Evolutionary conservation across 2,329 filamentous ascomycete species (phyloP), one percentile per base, ranked within the genome.

Genomic region (Xylariaceae sp.): DNA sequence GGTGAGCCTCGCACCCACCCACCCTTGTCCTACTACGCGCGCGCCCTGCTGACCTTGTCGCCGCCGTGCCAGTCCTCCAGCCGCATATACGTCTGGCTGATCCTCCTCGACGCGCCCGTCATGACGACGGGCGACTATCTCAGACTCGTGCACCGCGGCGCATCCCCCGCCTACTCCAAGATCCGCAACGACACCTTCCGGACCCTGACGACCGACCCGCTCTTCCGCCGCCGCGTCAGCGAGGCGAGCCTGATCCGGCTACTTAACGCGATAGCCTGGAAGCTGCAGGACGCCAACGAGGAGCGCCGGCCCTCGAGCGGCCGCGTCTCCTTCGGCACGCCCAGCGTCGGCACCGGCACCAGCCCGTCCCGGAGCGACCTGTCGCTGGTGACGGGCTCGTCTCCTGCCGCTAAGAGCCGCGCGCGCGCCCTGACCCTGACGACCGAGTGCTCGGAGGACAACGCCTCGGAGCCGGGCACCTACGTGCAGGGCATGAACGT

Each of bases 401-500:
- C 63, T 6, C 65, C 67, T 1, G 60, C 60, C 2, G 59, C 67
- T n/a, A 66, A 63, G 43, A 65, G 60, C 38, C 67, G 74, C 41
- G 63, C 68, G n/a, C 67, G 72, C 22, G 72, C 74, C 19, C 55
- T 75, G 36, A 74, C 74, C 10, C 61, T 80, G 35, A 80, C 75
- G 2, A 80, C 73, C 0, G 77, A 81, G 51, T 70, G 77, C 40
- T 72, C 80, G 45, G 77, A 81, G 42, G 65, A 67, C 5, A 72
- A 72, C 37, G 67, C 64, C 3, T 63, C 65, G 19, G 81, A 86
- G 48, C 75, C 85, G 9, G 86, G 88, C 19, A 89, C 85, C 25
- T 98, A 98, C 51, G 90, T 98, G 3, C 92, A 98, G 60, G 92
- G 92, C 46, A 96, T 98, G 90, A 98, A 98, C 56, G 92, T 98